A percentile compares a stretch with the other conserved stretches of the same genome.
These are phyloP conservation scores for Calonectria pseudoturangicola DNA, from an alignment of 2,329 filamentous ascomycete species.

Conservation along the genomic window DNA sequence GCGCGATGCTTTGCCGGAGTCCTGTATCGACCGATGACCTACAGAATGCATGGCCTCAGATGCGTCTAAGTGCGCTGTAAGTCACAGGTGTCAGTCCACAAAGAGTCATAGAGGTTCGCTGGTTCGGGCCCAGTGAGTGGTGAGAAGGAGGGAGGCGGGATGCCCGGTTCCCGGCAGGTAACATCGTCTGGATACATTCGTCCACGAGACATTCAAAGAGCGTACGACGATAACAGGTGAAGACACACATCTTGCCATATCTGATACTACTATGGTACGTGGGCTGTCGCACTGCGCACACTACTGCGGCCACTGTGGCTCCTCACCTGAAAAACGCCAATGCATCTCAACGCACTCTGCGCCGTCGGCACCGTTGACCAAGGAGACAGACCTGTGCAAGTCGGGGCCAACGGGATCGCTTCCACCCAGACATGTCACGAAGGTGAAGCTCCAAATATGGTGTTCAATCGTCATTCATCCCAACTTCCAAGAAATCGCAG, in stretches of 20 bases:
- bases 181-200: constrained; percentile 27
- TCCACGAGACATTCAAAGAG: constrained; percentile 27
- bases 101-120: background rate
- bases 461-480: constrained; percentile 50
- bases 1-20: constrained; percentile 27
- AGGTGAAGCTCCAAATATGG: constrained; percentile 44
- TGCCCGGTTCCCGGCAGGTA: constrained; percentile 29
- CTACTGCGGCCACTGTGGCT: constrained; percentile 36
- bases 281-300: constrained; percentile 33
- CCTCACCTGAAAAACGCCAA: constrained; percentile 23
- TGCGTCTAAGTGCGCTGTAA: constrained; percentile 19
- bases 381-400: background rate
- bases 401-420: background rate
- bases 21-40: constrained; percentile 35
- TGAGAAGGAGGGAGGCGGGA: constrained; percentile 9
- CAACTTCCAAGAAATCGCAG: constrained; percentile 49
- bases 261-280: constrained; percentile 38
- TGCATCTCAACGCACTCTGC: constrained; percentile 15
- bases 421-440: constrained; percentile 33
- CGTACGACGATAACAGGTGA: constrained; percentile 20
- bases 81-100: constrained; percentile 16
- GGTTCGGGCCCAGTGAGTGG: constrained; percentile 3
- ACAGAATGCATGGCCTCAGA: constrained; percentile 26
- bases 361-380: background rate
- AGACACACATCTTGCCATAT: constrained; percentile 30